A percentile compares a stretch with the other conserved stretches of the same genome.
Conservation (phyloP, 352 stramenopile genomes). For the Globisporangium irregulare region DNA sequence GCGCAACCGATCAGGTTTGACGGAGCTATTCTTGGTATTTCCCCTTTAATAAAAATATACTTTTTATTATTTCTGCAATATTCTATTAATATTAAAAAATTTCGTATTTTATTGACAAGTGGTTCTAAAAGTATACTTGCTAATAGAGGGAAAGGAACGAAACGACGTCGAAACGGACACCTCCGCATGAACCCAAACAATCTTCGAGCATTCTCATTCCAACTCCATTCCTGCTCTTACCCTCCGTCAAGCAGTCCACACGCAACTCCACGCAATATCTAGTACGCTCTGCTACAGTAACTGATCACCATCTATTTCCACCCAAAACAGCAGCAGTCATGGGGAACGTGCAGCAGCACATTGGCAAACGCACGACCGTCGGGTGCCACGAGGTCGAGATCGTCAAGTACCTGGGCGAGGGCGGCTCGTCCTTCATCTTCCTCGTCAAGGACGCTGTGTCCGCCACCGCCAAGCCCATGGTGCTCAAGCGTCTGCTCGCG, state of each 20-base stretch:
- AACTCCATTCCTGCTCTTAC: not conserved
- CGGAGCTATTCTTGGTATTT: not conserved
- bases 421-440: conserved; percentile 82
- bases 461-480: conserved; percentile 37
- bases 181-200: not conserved
- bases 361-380: conserved; percentile 62
- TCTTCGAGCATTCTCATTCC: not conserved
- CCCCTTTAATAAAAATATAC: not conserved
- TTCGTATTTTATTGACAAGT: not conserved
- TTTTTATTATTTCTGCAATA: not conserved
- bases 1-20: not conserved
- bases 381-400: conserved; percentile 64
- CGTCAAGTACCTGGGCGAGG: conserved; percentile 73
- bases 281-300: not conserved
- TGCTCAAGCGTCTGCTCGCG: conserved; percentile 73
- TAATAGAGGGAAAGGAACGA: conserved; percentile 10
- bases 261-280: no score
- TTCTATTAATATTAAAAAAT: not conserved
- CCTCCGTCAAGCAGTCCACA: not conserved
- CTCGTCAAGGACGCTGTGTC: conserved; percentile 59
- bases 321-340: conserved; percentile 21
- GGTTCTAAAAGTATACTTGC: conserved; percentile 3
- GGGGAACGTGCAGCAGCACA: conserved; percentile 80
- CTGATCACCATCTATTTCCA: not conserved
- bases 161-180: conserved; percentile 27